Percentiles rank a stretch among this genome's conserved stretches.
phyloP scores from a whole-genome alignment of 208 protist species.

The Leishmania martiniquensis region DNA sequence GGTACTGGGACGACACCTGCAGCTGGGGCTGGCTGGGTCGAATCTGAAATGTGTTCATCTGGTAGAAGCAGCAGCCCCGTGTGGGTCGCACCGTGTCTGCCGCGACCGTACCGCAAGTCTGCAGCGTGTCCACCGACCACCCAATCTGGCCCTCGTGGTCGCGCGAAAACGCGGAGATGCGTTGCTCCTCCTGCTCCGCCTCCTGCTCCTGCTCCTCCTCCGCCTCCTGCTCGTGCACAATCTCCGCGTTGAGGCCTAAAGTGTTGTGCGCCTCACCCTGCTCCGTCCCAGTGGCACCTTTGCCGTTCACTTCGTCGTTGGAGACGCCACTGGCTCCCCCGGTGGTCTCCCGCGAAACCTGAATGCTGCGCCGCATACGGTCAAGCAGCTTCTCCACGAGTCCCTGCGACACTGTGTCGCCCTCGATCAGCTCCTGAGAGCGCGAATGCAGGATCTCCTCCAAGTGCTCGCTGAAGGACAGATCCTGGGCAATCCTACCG shows the following conservation, averaged over 20 bases:
- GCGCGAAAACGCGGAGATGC: constrained; percentile 71
- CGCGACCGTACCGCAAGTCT: constrained; percentile 25
- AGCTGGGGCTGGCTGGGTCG: constrained; percentile 47
- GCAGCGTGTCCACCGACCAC: constrained; percentile 70
- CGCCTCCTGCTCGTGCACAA: constrained; percentile 88
- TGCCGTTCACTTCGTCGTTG: background rate
- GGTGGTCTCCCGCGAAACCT: constrained; percentile 19
- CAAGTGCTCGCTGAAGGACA: constrained; percentile 65
- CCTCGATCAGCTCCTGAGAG: constrained; percentile 45
- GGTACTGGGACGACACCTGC: constrained; percentile 55
- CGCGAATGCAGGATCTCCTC: constrained; percentile 38
- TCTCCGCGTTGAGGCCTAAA: constrained; percentile 78
- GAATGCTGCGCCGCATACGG: constrained; percentile 36
- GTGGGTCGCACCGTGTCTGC: constrained; percentile 31
- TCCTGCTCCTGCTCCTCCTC: constrained; percentile 90
- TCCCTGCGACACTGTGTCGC: constrained; percentile 34
- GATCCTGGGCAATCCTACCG: constrained; percentile 32
- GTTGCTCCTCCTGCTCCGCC: constrained; percentile 81
- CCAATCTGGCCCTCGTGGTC: constrained; percentile 89
- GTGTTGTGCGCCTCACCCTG: constrained; percentile 39
- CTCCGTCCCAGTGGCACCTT: background rate
- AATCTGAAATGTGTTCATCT: constrained; percentile 68
- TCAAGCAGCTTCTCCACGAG: constrained; percentile 47
- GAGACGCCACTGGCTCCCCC: background rate
- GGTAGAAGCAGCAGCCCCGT: constrained; percentile 59